A percentile compares a stretch with the other conserved stretches of the same genome.
phyloP scores from a whole-genome alignment of 768 basidiomycete genomes.

The Inosperma sp. region DNA sequence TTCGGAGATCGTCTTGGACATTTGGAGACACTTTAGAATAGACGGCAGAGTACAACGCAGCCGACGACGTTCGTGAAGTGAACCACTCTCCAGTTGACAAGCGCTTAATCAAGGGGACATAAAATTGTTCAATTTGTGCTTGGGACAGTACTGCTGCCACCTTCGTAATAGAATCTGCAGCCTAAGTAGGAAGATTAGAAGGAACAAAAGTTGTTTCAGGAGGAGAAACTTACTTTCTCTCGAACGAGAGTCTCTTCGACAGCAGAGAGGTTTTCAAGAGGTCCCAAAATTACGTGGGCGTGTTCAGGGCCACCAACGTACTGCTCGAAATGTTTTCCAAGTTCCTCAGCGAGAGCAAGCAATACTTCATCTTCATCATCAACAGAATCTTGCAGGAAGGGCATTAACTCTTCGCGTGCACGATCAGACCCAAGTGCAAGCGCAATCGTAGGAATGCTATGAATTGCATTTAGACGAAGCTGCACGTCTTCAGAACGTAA shows the following conservation, averaged over 20 bases:
- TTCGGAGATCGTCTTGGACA: slow-evolving; percentile 84
- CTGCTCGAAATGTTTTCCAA: slow-evolving; percentile 88
- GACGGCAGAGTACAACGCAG: slow-evolving; percentile 86
- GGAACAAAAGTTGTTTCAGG: slow-evolving; percentile 8
- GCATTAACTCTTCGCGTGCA: slow-evolving; percentile 90
- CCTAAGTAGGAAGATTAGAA: slow-evolving; percentile 44
- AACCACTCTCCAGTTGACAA: slow-evolving; percentile 97
- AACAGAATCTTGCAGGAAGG: slow-evolving; percentile 97
- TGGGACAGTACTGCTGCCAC: slow-evolving; percentile 74
- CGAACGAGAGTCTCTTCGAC: slow-evolving; percentile 98
- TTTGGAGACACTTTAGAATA: slow-evolving; percentile 72
- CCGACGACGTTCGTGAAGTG: slow-evolving; percentile 93
- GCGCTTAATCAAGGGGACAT: slow-evolving; percentile 86
- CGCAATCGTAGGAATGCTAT: slow-evolving; percentile 96
- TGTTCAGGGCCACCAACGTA: slow-evolving; percentile 88
- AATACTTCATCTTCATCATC: slow-evolving; percentile 99
- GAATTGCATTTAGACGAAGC: slow-evolving; percentile 92
- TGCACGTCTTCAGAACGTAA: slow-evolving; percentile 97
- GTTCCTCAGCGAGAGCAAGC: slow-evolving; percentile 90
- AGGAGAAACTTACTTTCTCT: slow-evolving; percentile 69
- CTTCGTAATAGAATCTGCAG: slow-evolving; percentile 93
- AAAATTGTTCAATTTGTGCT: slow-evolving; percentile 79
- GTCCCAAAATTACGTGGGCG: slow-evolving; percentile 85
- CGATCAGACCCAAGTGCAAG: slow-evolving; percentile 94
- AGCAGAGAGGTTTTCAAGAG: slow-evolving; percentile 90